Percentiles rank a stretch among this genome's conserved stretches.
These are phyloP conservation scores for Lactuca saligna DNA, from an alignment of 129 eudicot species.

Conservation along the genomic window DNA sequence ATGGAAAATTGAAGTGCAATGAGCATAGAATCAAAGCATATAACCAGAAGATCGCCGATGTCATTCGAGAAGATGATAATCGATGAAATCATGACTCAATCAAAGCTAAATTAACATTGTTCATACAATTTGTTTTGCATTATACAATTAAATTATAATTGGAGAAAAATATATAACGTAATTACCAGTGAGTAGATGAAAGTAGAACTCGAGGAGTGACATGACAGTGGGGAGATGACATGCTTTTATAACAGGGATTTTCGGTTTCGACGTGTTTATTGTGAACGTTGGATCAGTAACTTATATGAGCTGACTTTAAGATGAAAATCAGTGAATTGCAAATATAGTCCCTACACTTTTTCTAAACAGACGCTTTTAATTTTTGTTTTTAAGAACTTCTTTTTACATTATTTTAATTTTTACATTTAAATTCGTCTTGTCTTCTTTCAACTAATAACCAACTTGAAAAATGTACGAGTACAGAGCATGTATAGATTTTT, in stretches of 20 bases:
- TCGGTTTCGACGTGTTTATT: slow-evolving; percentile 1
- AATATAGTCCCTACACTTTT: background rate
- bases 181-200: slow-evolving; percentile 1
- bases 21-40: background rate
- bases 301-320: background rate
- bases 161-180: background rate
- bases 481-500: background rate
- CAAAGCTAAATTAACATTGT: background rate
- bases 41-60: background rate
- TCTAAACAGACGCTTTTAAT: background rate
- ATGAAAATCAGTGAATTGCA: background rate
- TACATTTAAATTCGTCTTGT: background rate
- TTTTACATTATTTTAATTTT: too few relatives aligned
- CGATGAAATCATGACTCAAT: background rate
- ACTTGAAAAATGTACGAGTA: too few relatives aligned
- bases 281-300: slow-evolving; percentile 7
- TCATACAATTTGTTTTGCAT: background rate
- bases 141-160: background rate
- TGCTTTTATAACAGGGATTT: slow-evolving; percentile 15
- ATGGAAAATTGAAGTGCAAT: background rate
- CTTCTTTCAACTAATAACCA: too few relatives aligned
- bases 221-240: background rate
- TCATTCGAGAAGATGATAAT: background rate
- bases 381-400: too few relatives aligned
- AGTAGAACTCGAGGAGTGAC: slow-evolving; percentile 1